Conservation (phyloP, 2,329 filamentous ascomycete genomes). For the Ceratocystis destructans region DNA sequence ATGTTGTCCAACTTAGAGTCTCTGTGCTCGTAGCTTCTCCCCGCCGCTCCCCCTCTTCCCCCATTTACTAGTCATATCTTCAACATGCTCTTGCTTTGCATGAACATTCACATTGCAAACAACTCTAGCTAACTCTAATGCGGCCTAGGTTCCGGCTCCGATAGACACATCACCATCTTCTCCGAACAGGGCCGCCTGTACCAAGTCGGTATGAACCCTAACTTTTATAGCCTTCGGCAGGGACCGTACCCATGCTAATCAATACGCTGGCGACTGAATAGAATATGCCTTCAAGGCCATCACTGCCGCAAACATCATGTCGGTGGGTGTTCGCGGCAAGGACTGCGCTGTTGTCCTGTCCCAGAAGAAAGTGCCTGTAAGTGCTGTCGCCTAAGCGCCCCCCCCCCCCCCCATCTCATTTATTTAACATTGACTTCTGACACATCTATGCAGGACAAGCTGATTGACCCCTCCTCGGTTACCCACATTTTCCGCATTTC, state of each 20-base stretch:
- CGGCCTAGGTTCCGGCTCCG: conserved; percentile 53
- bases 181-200: conserved; percentile 96
- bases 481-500: conserved; percentile 97
- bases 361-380: conserved; percentile 97
- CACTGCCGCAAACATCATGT: conserved; percentile 98
- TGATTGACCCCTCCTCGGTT: conserved; percentile 93
- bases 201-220: conserved; percentile 73
- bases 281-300: conserved; percentile 99
- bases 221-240: background rate
- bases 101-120: background rate
- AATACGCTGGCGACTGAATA: conserved; percentile 29
- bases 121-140: background rate
- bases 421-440: background rate
- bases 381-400: conserved; percentile 27
- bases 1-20: background rate
- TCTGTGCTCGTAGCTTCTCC: background rate
- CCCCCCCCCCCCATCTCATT: background rate
- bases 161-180: conserved; percentile 99
- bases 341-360: conserved; percentile 93
- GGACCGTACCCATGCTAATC: background rate
- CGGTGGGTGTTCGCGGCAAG: conserved; percentile 89
- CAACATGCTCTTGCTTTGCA: background rate
- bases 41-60: too few relatives aligned
- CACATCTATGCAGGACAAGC: conserved; percentile 61
- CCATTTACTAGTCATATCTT: background rate